A percentile compares a stretch with the other conserved stretches of the same genome.
These are phyloP conservation scores for Ganoderma resinaceum DNA, from an alignment of 1,284 basidiomycete species.

Conservation along the genomic window DNA sequence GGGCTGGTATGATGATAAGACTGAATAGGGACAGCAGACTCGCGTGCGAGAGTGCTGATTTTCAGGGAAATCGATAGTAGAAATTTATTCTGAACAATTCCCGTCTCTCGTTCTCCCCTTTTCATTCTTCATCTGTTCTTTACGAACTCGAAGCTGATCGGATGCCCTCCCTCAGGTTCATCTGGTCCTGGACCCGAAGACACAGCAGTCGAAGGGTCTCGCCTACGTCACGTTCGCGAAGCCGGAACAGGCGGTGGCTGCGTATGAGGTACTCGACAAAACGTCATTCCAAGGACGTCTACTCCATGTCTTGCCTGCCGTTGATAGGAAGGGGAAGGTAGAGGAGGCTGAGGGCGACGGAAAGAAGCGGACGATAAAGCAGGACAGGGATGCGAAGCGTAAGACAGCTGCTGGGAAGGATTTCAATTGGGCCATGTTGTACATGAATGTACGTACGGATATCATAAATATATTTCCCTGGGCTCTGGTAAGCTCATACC, in stretches of 20 bases:
- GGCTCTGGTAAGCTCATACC: conserved; percentile 9
- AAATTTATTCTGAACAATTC: conserved; percentile 43
- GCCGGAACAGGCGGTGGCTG: conserved; percentile 73
- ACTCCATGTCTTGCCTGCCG: conserved; percentile 89
- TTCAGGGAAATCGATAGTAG: conserved; percentile 67
- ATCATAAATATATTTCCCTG: conserved; percentile 28
- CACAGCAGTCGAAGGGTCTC: conserved; percentile 81
- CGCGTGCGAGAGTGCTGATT: conserved; percentile 61
- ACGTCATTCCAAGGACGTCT: conserved; percentile 92
- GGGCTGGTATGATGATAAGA: conserved; percentile 45
- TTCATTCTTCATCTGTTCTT: background rate
- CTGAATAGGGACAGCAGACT: conserved; percentile 56
- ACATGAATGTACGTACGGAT: conserved; percentile 89
- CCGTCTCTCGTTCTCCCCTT: conserved; percentile 20
- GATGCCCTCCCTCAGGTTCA: conserved; percentile 67
- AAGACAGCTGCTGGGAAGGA: conserved; percentile 82
- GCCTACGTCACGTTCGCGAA: conserved; percentile 85
- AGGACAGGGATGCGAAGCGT: conserved; percentile 73
- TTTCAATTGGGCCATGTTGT: conserved; percentile 96
- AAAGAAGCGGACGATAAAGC: conserved; percentile 67
- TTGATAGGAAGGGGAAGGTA: conserved; percentile 63
- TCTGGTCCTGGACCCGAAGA: conserved; percentile 75
- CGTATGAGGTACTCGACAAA: conserved; percentile 84
- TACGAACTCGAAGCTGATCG: conserved; percentile 17
- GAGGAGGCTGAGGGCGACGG: conserved; percentile 48